Evolutionary conservation across 2,329 filamentous ascomycete genomes (phyloP).

Genomic region (Aureobasidium sp.): DNA sequence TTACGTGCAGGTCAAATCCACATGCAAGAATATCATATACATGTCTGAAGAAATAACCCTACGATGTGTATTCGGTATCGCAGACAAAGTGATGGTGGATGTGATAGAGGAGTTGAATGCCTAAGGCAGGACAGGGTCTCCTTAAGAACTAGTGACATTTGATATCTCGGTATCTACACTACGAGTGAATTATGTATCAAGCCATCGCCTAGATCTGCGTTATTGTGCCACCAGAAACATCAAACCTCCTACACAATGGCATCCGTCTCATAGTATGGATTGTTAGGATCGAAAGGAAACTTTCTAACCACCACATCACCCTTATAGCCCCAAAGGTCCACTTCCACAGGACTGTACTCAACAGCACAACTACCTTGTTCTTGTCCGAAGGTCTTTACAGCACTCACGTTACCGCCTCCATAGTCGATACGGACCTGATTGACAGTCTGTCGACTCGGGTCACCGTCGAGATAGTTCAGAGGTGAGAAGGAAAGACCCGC

Average conservation of each 20-base stretch:
- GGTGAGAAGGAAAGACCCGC: conserved; percentile 37
- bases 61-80: too few relatives aligned
- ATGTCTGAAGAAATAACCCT: too few relatives aligned
- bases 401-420: conserved; percentile 21
- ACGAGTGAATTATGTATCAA: not conserved
- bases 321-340: conserved; percentile 23
- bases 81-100: too few relatives aligned
- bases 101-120: too few relatives aligned
- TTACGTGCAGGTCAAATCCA: too few relatives aligned
- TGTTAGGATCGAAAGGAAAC: conserved; percentile 30
- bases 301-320: conserved; percentile 30
- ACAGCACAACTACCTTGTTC: conserved; percentile 22
- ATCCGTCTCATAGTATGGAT: conserved; percentile 22
- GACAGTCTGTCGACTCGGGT: conserved; percentile 32
- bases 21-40: too few relatives aligned
- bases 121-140: not conserved
- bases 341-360: conserved; percentile 20
- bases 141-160: not conserved
- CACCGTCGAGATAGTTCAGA: conserved; percentile 36
- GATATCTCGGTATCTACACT: not conserved
- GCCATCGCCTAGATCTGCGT: not conserved
- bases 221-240: not conserved
- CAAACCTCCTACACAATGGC: not conserved
- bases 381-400: conserved; percentile 28
- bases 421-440: conserved; percentile 35